These are phyloP conservation scores for Aspergillus udagawae DNA, from an alignment of 2,329 filamentous ascomycete genomes.

Conservation along the genomic window DNA sequence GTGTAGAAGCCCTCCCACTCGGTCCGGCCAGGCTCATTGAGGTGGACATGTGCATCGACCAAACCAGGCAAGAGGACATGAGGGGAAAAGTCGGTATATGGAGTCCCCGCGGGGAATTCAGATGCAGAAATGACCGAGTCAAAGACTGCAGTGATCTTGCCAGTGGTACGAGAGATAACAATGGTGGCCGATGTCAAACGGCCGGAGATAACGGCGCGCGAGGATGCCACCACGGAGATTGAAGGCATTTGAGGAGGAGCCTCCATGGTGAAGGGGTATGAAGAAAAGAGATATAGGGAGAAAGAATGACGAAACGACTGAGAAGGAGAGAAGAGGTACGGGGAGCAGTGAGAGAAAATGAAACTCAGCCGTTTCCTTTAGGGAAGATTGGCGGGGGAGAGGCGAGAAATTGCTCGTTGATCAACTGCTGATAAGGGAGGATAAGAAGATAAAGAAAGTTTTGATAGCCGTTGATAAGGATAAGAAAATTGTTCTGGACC, in stretches of 20 bases:
- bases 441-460: not conserved
- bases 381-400: not conserved
- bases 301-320: constrained; percentile 4
- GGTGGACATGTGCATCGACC: constrained; percentile 94
- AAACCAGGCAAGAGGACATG: constrained; percentile 82
- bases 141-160: constrained; percentile 77
- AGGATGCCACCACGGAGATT: constrained; percentile 77
- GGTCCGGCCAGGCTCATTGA: constrained; percentile 93
- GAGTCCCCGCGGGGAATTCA: constrained; percentile 67
- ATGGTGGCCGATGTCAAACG: constrained; percentile 79
- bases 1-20: constrained; percentile 99
- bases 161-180: constrained; percentile 69
- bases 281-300: constrained; percentile 4
- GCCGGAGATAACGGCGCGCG: constrained; percentile 74
- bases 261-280: constrained; percentile 13
- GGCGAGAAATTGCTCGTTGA: constrained; percentile 7
- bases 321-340: constrained; percentile 3
- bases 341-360: constrained; percentile 6
- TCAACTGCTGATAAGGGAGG: not conserved
- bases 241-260: constrained; percentile 32
- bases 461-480: not conserved
- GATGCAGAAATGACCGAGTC: constrained; percentile 69
- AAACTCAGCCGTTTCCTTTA: not conserved
- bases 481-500: not conserved
- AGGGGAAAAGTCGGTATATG: constrained; percentile 81